Conservation (phyloP, 1,139 yeast genomes). For the Hyphopichia khmerensis region DNA sequence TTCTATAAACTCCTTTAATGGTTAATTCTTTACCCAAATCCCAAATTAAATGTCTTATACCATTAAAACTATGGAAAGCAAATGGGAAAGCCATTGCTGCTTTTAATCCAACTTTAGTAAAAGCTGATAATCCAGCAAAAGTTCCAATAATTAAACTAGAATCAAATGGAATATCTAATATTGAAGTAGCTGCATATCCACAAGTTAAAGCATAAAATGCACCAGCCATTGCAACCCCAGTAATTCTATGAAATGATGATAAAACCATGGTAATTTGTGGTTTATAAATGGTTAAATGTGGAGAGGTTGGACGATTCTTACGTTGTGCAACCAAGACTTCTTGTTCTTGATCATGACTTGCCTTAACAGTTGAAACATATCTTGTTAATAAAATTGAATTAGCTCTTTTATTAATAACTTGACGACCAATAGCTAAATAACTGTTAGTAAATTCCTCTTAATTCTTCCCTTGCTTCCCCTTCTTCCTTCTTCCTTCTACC, state of each 20-base stretch:
- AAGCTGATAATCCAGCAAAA: slow-evolving; percentile 60
- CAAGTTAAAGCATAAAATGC: slow-evolving; percentile 77
- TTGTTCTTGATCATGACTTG: slow-evolving; percentile 65
- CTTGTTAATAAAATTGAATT: slow-evolving; percentile 17
- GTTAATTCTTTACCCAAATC: slow-evolving; percentile 80
- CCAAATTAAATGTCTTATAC: slow-evolving; percentile 92
- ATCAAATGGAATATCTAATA: slow-evolving; percentile 64
- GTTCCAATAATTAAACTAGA: slow-evolving; percentile 57
- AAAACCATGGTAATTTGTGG: slow-evolving; percentile 84
- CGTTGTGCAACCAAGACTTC: slow-evolving; percentile 79
- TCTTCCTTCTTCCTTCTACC: too few species aligned
- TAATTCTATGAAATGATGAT: slow-evolving; percentile 82
- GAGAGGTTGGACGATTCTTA: slow-evolving; percentile 84
- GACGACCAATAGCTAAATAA: slow-evolving; percentile 9
- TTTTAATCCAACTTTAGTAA: slow-evolving; percentile 63
- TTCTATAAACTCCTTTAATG: slow-evolving; percentile 83
- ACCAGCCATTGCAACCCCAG: slow-evolving; percentile 81
- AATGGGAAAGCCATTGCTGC: slow-evolving; percentile 77
- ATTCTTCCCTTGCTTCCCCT: too few species aligned
- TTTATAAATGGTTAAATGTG: slow-evolving; percentile 85
- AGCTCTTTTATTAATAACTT: slow-evolving; percentile 7
- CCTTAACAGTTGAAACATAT: slow-evolving; percentile 53
- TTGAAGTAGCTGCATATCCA: slow-evolving; percentile 69
- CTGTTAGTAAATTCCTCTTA: slow-evolving; percentile 6
- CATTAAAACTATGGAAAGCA: slow-evolving; percentile 82